A percentile compares a stretch with the other conserved stretches of the same genome.
phyloP scores from a whole-genome alignment of 1,139 yeast genomes.

The Yamadazyma epiphylla region DNA sequence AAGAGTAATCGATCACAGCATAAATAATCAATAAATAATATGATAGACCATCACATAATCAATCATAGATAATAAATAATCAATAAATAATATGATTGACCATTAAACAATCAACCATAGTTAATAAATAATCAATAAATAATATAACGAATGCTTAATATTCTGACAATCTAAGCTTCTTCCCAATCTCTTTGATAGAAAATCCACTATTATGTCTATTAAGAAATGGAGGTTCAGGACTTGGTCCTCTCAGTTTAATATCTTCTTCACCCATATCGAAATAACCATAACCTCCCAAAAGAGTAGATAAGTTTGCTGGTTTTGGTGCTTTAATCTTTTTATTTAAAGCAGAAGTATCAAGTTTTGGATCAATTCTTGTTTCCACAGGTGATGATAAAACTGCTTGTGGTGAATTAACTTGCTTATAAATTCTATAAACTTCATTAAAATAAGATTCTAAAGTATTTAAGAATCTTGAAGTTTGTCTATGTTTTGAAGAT shows the following conservation, averaged over 20 bases:
- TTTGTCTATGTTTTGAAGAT: slow-evolving; percentile 87
- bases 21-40: slow-evolving; percentile 4
- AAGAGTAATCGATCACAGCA: no score
- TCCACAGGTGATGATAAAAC: slow-evolving; percentile 14
- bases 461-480: slow-evolving; percentile 74
- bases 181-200: slow-evolving; percentile 62
- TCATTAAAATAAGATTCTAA: slow-evolving; percentile 66
- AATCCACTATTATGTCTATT: slow-evolving; percentile 43
- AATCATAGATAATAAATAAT: slow-evolving; percentile 6
- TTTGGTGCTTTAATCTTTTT: slow-evolving; percentile 9
- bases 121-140: slow-evolving; percentile 5
- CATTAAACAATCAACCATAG: slow-evolving; percentile 4
- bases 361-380: slow-evolving; percentile 6
- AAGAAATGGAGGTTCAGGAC: slow-evolving; percentile 64
- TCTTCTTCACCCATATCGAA: slow-evolving; percentile 71
- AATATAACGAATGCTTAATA: slow-evolving; percentile 32
- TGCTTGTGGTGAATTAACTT: slow-evolving; percentile 22
- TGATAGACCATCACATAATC: slow-evolving; percentile 4
- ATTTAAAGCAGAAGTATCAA: slow-evolving; percentile 1
- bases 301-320: slow-evolving; percentile 32
- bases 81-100: slow-evolving; percentile 3
- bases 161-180: slow-evolving; percentile 70
- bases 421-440: slow-evolving; percentile 53
- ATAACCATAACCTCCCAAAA: slow-evolving; percentile 79
- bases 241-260: slow-evolving; percentile 63